Percentiles rank a stretch among this genome's conserved stretches.
Conservation (phyloP, 768 basidiomycete species). For the Naganishia friedmannii region DNA sequence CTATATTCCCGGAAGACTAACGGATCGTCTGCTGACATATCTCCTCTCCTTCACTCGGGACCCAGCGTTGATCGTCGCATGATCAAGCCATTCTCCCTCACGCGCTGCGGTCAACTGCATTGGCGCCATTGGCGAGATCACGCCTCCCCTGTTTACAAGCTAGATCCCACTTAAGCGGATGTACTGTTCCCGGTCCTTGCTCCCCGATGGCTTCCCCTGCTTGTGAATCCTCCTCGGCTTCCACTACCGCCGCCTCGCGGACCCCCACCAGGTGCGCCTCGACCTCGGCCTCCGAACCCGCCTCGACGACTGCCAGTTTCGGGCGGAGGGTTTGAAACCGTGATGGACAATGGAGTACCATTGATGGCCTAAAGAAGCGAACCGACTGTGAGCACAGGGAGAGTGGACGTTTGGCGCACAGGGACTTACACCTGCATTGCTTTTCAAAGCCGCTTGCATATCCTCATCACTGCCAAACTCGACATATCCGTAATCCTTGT, state of each 20-base stretch:
- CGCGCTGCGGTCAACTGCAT: no score
- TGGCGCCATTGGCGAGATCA: no score
- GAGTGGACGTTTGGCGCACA: neutral
- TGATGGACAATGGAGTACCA: constrained; percentile 38
- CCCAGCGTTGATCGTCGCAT: no score
- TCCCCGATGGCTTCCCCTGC: constrained; percentile 15
- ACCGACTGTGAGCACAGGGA: neutral
- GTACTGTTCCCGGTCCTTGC: constrained; percentile 5
- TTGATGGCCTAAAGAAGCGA: constrained; percentile 38
- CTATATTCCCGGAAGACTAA: neutral
- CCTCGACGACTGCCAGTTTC: constrained; percentile 29
- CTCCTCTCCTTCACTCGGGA: no score
- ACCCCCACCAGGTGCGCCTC: neutral
- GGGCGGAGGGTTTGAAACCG: constrained; percentile 46
- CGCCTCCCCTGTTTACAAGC: neutral
- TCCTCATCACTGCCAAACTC: constrained; percentile 85
- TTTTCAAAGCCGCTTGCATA: constrained; percentile 74
- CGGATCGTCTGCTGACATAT: no score
- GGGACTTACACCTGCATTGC: constrained; percentile 65
- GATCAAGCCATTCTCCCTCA: no score
- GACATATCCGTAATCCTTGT: constrained; percentile 68
- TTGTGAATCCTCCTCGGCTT: constrained; percentile 25
- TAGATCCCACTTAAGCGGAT: neutral
- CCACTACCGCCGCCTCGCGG: neutral
- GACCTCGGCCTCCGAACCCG: constrained; percentile 25